Base-by-base conservation (phyloP, 2,329 filamentous ascomycete species). In the Fusarium sp. region DNA sequence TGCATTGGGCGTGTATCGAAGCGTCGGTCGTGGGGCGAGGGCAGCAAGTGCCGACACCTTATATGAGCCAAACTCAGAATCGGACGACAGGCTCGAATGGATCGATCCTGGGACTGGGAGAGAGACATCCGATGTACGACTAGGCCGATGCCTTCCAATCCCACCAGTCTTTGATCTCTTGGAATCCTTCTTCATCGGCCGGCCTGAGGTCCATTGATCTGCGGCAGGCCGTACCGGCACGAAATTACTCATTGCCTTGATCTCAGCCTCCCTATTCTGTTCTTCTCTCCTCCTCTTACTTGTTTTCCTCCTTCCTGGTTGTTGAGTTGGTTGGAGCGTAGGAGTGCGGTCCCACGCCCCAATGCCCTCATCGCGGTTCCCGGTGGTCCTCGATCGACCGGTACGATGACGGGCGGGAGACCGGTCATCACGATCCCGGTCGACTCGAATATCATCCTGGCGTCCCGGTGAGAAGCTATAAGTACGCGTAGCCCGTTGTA, bases 11-110 rank as follows among this genome's bases (percentile, higher is more conserved):
- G 90, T 87, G 78, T 90, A 93, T 66, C 90, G 90, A 61, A 98
- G 86, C 0, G 91, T 93, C 11, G 96, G 96, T 50, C 93, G 88
- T 6, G 96, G 95, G 9, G 92, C 90, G 67, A 97, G 87, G n/a
- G 92, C 87, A 67, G 92, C 91, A 57, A 97, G 84, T 10, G 89
- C 86, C 56, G 93, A 93, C 54, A 98, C 86, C 73, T 90, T 93
- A 84, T 91, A 98, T 0, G 92, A 90, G 59, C 77, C 75, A 64
- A 88, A 86, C 70, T 96, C 93, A 1, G 91, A 91, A 62, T 89
- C 86, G 50, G 89, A 90, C 0, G 93, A 94, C 79, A 93, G 86
- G 65, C 87, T 89, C 1, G 93, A 96, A 74, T 91, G 87, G 61
- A 95, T 85, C 4, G 93, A 96, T 56, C 90, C 90, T 53, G 89